Percentiles rank a stretch among this genome's conserved stretches.
phyloP scores from a whole-genome alignment of 331 rosid genomes.

The Pyrus hybrid region DNA sequence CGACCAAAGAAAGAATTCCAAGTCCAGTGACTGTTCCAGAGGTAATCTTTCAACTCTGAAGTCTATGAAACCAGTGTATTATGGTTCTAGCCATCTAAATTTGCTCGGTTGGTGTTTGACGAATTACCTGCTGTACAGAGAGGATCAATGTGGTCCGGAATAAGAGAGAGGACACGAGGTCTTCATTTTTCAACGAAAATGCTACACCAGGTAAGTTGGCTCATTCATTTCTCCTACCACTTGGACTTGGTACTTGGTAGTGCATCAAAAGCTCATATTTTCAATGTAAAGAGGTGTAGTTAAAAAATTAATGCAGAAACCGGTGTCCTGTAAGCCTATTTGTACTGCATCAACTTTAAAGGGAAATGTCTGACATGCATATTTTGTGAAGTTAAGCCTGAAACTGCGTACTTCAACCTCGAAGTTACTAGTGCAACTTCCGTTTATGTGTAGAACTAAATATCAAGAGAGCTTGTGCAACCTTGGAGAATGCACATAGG shows the following conservation, averaged over 20 bases:
- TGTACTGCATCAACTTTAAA: neutral
- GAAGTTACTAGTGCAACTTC: neutral
- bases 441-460: constrained; percentile 19
- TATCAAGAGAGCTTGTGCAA: neutral
- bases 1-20: constrained; percentile 17
- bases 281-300: neutral
- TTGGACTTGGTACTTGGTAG: constrained; percentile 6
- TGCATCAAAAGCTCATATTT: constrained; percentile 40
- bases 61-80: neutral
- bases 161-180: constrained; percentile 12
- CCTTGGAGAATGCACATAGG: constrained; percentile 8
- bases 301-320: neutral
- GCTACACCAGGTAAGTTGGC: constrained; percentile 20
- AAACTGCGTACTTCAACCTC: neutral
- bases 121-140: constrained; percentile 30
- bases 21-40: constrained; percentile 23
- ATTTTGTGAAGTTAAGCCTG: neutral
- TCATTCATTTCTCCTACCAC: constrained; percentile 26
- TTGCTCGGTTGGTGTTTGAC: constrained; percentile 2
- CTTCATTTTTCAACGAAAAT: constrained; percentile 22
- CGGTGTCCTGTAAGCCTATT: neutral
- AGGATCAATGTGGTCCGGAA: constrained; percentile 9
- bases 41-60: constrained; percentile 25
- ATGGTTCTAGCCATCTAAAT: neutral
- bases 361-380: neutral